A percentile compares a stretch with the other conserved stretches of the same genome.
phyloP scores from a whole-genome alignment of 2,329 filamentous ascomycete species.

The Cyphellophora europaea region DNA sequence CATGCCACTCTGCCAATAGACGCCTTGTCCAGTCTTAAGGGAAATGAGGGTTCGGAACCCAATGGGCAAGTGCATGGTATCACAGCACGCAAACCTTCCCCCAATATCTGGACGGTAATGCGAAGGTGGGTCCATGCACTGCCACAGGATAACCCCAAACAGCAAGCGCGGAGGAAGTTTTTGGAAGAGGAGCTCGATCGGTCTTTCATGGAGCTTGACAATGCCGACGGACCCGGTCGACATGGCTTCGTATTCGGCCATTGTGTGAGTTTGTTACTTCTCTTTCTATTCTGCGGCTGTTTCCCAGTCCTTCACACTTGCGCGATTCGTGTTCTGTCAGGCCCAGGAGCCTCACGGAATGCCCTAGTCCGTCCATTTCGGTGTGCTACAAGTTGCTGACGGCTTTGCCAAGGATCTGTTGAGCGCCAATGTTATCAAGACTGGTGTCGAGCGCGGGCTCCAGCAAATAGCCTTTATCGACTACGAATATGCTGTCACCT shows the following conservation, averaged over 20 bases:
- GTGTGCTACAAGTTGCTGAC: no score
- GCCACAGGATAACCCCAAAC: constrained; percentile 60
- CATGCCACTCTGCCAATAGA: constrained; percentile 61
- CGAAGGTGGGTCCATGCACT: constrained; percentile 91
- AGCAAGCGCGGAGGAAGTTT: constrained; percentile 56
- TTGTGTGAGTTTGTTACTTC: constrained; percentile 5
- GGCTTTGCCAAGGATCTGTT: constrained; percentile 60
- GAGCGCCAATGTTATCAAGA: constrained; percentile 83
- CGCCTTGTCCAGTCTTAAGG: constrained; percentile 27
- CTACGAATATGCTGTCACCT: constrained; percentile 94
- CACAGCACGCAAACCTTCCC: constrained; percentile 60
- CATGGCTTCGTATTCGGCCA: constrained; percentile 49
- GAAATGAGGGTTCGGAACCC: constrained; percentile 7
- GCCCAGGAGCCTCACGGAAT: no score
- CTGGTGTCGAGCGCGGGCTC: constrained; percentile 28
- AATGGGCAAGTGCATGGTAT: constrained; percentile 39
- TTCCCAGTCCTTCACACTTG: no score
- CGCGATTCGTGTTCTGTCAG: no score
- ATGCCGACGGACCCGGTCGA: constrained; percentile 65
- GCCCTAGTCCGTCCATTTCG: no score
- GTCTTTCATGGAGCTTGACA: constrained; percentile 62
- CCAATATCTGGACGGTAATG: constrained; percentile 90
- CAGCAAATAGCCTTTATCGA: constrained; percentile 78
- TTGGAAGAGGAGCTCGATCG: constrained; percentile 68
- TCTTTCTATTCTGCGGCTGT: not conserved